These are phyloP conservation scores for Kodamaea fungicola DNA, from an alignment of 1,139 yeast species.

Conservation along the genomic window DNA sequence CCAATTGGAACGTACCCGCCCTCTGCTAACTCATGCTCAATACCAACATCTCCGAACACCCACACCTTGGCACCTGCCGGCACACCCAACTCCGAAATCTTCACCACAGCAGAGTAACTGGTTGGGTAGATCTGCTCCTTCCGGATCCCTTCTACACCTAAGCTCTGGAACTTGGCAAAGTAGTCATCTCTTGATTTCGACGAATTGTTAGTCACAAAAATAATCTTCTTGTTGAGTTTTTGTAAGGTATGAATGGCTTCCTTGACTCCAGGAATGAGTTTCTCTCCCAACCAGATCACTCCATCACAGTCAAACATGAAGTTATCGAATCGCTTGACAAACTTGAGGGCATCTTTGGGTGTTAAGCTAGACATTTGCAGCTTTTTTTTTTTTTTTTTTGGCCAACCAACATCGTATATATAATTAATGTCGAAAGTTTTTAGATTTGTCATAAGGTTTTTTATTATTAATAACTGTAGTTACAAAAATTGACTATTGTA, in stretches of 20 bases:
- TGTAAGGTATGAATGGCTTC: conserved; percentile 63
- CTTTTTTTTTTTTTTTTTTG: too few species aligned
- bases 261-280: conserved; percentile 64
- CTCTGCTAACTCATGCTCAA: conserved; percentile 65
- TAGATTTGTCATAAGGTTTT: too few species aligned
- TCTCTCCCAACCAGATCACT: conserved; percentile 84
- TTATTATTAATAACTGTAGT: too few species aligned
- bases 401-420: too few species aligned
- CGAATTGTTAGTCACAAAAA: conserved; percentile 41
- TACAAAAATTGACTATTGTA: too few species aligned
- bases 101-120: conserved; percentile 34
- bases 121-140: conserved; percentile 36
- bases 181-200: conserved; percentile 34
- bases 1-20: conserved; percentile 73
- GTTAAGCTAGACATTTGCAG: neutral
- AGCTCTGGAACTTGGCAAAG: conserved; percentile 26
- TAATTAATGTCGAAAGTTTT: too few species aligned
- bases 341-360: conserved; percentile 12
- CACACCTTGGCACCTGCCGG: conserved; percentile 54
- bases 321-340: conserved; percentile 67
- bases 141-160: conserved; percentile 30
- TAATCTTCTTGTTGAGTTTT: conserved; percentile 27
- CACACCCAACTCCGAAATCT: conserved; percentile 22
- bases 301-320: conserved; percentile 94
- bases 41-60: conserved; percentile 83